Base-by-base conservation (phyloP, 306 rosid genomes). In the Hippophae tibetana region DNA sequence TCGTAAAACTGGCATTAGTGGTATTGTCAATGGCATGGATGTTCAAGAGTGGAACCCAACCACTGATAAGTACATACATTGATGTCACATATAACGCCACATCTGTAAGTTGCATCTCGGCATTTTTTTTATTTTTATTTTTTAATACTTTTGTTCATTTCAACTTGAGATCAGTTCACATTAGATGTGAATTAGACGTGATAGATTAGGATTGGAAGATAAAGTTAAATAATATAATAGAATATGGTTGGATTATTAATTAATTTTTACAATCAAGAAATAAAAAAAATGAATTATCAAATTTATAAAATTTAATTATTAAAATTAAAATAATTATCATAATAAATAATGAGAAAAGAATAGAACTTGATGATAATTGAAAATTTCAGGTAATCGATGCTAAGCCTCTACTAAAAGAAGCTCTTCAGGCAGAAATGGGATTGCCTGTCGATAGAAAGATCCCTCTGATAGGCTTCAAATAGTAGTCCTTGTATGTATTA, bases 381-480 rank as follows among this genome's bases (percentile, higher is more conserved):
- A 18, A 18, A 0, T 1, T 63, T 27, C 68, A 92, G 99, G 96
- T 78, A 26, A 47, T 60, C 66, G 81, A 74, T 57, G 94, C 85
- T 51, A 88, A 92, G 67, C 76, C 78, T 50, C 66, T 92, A 58
- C 47, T 86, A 72, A 92, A 92, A 79, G 99, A 92, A 82, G 80
- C 81, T 47, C 94, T 92, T 54, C 99, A 92, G 80, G 95, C 95
- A 41, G 96, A 92, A 81, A 85, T 84, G 45, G 96, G 99, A 31
- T 81, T 92, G 74, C 99, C 96, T 0, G 80, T 92, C 14, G 93
- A 84, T 72, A 80, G 65, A 77, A 68, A 69, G 45, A 69, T 86
- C 75, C 99, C 99, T 7, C 66, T 92, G 63, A 75, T n/a, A n/a
- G n/a, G n/a, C n/a, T n/a, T n/a, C 99, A 92, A 63, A 63, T 92